Evolutionary conservation across 108 stramenopile genomes (phyloP).

Genomic region (Skeletonema grethae): DNA sequence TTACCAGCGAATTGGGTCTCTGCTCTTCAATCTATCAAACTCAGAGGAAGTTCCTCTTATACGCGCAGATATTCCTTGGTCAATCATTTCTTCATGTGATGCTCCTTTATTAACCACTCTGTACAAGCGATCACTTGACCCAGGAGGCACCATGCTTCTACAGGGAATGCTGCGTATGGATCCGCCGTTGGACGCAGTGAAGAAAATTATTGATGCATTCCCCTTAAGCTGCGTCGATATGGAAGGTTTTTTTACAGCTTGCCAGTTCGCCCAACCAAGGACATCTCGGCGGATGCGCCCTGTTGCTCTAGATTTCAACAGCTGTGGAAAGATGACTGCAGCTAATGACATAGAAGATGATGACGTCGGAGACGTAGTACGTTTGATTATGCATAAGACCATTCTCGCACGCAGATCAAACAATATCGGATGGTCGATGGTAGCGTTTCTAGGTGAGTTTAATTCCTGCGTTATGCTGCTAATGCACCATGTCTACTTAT

Average conservation of each 20-base stretch:
- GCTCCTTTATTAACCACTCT: conserved; percentile 16
- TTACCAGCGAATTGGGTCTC: conserved; percentile 10
- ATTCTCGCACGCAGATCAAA: conserved; percentile 33
- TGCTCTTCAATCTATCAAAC: conserved; percentile 31
- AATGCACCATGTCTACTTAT: neutral
- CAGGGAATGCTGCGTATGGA: conserved; percentile 46
- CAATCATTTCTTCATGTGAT: conserved; percentile 28
- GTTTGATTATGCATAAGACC: conserved; percentile 44
- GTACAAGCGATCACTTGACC: conserved; percentile 22
- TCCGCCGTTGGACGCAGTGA: conserved; percentile 36
- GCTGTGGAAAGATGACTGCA: conserved; percentile 7
- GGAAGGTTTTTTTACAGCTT: conserved; percentile 54
- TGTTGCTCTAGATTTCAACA: neutral
- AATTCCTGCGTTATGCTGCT: neutral
- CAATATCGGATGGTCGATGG: conserved; percentile 54
- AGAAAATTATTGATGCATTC: conserved; percentile 42
- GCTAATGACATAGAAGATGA: conserved; percentile 23
- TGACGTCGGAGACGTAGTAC: conserved; percentile 45
- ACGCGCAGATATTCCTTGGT: conserved; percentile 45
- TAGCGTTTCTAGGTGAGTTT: conserved; percentile 49
- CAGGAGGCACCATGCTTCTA: conserved; percentile 25
- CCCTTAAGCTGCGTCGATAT: conserved; percentile 49
- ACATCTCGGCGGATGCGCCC: conserved; percentile 20
- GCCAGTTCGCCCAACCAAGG: conserved; percentile 47
- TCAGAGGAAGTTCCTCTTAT: conserved; percentile 42